Evolutionary conservation across 2,329 filamentous ascomycete species (phyloP).

Genomic region (Ophiostoma quercus): DNA sequence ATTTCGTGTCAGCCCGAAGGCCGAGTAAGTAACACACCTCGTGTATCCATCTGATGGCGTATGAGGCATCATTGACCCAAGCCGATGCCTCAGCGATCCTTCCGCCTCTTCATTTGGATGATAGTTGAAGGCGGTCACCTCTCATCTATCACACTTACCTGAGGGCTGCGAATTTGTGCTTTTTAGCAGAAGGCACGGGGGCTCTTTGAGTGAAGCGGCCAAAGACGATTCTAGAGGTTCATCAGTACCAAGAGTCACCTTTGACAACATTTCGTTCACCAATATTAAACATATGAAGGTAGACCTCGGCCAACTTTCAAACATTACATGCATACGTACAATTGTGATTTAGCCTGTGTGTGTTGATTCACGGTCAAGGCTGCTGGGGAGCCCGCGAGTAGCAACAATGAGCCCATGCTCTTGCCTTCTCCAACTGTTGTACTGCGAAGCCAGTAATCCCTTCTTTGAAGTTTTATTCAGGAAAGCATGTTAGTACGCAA

Average conservation of each 20-base stretch:
- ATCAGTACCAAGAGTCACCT: slow-evolving; percentile 13
- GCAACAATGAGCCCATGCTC: not conserved
- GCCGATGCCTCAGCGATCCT: not conserved
- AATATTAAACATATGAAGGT: slow-evolving; percentile 5
- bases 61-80: not conserved
- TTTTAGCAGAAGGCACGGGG: not conserved
- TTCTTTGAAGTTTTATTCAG: no score
- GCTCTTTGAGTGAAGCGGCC: not conserved
- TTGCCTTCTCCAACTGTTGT: no score
- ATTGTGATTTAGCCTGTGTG: not conserved
- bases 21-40: not conserved
- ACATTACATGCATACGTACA: not conserved
- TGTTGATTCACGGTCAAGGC: not conserved
- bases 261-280: not conserved
- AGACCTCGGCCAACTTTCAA: not conserved
- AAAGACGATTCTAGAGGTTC: slow-evolving; percentile 11
- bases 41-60: not conserved
- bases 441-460: no score
- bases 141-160: not conserved
- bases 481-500: no score
- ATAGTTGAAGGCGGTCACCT: not conserved
- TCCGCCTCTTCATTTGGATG: not conserved
- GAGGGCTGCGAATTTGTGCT: not conserved
- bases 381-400: slow-evolving; percentile 6
- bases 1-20: not conserved